Conservation (phyloP, 1,284 basidiomycete species). For the Ustilago tritici region DNA sequence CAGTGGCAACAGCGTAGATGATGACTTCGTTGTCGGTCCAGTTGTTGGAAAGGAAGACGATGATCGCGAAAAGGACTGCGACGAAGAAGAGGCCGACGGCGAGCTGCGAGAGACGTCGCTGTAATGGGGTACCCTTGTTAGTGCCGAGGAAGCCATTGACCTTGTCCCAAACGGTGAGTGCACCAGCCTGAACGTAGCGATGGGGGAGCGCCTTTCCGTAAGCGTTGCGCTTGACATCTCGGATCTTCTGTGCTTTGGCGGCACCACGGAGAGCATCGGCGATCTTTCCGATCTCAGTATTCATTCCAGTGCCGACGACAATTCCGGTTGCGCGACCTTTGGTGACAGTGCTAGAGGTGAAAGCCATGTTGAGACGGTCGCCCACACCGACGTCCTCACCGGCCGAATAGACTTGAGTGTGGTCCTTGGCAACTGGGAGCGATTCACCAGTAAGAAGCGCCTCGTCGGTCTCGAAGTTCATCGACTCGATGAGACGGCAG, state of each 20-base stretch:
- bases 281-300: slow-evolving; percentile 68
- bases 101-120: slow-evolving; percentile 69
- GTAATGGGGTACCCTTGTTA: slow-evolving; percentile 70
- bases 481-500: slow-evolving; percentile 65
- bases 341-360: slow-evolving; percentile 76
- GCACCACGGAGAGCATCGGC: slow-evolving; percentile 66
- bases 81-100: slow-evolving; percentile 67
- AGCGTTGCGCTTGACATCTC: slow-evolving; percentile 73
- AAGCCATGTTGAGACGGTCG: slow-evolving; percentile 75
- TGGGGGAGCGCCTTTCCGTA: slow-evolving; percentile 69
- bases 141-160: slow-evolving; percentile 69
- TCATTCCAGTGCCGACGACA: slow-evolving; percentile 77
- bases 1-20: slow-evolving; percentile 72
- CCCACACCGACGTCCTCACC: slow-evolving; percentile 71
- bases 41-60: slow-evolving; percentile 70
- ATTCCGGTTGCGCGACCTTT: slow-evolving; percentile 77
- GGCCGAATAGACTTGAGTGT: slow-evolving; percentile 48
- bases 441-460: slow-evolving; percentile 79
- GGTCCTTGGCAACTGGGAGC: slow-evolving; percentile 76
- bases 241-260: slow-evolving; percentile 61
- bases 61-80: slow-evolving; percentile 69
- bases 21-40: slow-evolving; percentile 68
- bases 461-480: slow-evolving; percentile 73
- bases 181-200: slow-evolving; percentile 70
- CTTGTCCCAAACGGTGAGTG: slow-evolving; percentile 69